These are phyloP conservation scores for Botrytis galanthina DNA, from an alignment of 2,329 filamentous ascomycete species.

Conservation along the genomic window DNA sequence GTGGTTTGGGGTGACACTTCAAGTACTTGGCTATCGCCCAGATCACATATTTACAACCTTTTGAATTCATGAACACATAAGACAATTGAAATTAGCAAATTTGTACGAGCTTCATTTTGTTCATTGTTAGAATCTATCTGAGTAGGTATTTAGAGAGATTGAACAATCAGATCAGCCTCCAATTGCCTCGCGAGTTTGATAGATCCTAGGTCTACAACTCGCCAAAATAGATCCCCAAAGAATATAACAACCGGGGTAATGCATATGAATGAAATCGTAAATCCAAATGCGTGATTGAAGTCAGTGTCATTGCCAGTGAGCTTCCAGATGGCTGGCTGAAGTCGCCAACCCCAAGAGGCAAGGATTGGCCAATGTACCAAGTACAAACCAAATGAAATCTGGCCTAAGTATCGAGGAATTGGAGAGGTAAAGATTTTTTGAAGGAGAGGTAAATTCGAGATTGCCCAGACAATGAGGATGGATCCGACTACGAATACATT, in stretches of 20 bases:
- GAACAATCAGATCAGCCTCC: not conserved
- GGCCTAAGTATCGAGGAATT: not conserved
- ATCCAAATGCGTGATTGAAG: not conserved
- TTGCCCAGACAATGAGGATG: not conserved
- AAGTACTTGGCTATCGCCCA: not conserved
- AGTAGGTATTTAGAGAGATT: not conserved
- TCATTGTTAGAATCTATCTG: not conserved
- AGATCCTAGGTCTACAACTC: not conserved
- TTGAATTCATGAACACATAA: not conserved
- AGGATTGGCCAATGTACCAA: not conserved
- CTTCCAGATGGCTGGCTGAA: not conserved
- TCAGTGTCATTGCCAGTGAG: not conserved
- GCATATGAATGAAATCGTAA: not conserved
- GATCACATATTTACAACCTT: not conserved
- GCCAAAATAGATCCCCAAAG: not conserved
- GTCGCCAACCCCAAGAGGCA: not conserved
- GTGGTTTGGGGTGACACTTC: not conserved
- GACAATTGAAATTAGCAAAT: not conserved
- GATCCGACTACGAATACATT: not conserved
- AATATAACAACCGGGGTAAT: not conserved
- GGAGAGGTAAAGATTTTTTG: not conserved
- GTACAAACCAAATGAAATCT: not conserved
- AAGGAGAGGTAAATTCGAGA: not conserved
- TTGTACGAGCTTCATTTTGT: not conserved
- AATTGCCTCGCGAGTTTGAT: not conserved